Conservation (phyloP, 2,329 filamentous ascomycete genomes). For the Ceratocystis diversiconidia region DNA sequence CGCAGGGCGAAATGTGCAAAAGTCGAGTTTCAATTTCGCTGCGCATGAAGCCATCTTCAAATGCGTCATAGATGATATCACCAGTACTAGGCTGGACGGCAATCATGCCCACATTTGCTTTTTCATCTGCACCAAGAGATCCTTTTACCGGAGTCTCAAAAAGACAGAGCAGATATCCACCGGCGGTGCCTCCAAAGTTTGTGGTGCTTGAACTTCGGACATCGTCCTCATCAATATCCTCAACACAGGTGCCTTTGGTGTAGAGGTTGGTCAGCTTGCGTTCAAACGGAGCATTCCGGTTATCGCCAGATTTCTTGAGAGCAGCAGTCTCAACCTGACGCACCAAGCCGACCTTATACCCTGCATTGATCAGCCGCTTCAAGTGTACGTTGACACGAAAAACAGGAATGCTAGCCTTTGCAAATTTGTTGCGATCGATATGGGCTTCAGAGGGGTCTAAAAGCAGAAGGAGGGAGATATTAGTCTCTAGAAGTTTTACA, state of each 20-base stretch:
- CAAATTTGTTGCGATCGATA: constrained; percentile 58
- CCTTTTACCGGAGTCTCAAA: constrained; percentile 68
- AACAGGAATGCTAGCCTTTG: constrained; percentile 88
- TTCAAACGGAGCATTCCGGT: constrained; percentile 81
- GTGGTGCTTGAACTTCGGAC: constrained; percentile 42
- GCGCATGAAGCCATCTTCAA: constrained; percentile 95
- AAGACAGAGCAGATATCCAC: constrained; percentile 87
- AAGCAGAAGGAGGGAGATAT: constrained; percentile 19
- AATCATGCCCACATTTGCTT: constrained; percentile 78
- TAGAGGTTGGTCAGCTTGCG: constrained; percentile 92
- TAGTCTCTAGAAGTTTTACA: background rate
- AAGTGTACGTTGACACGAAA: constrained; percentile 86
- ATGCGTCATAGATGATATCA: constrained; percentile 89
- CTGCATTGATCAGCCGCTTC: constrained; percentile 79
- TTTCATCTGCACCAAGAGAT: constrained; percentile 76
- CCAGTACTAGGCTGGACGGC: constrained; percentile 93
- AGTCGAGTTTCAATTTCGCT: constrained; percentile 92
- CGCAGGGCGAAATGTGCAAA: constrained; percentile 87
- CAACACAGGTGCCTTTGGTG: constrained; percentile 94
- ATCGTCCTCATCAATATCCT: constrained; percentile 60
- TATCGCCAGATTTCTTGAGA: constrained; percentile 87
- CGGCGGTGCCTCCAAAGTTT: constrained; percentile 35
- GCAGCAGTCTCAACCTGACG: constrained; percentile 90
- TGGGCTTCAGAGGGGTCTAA: constrained; percentile 78
- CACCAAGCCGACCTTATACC: constrained; percentile 91